Conservation (phyloP, 345 rosid genomes). For the Gossypium raimondii region DNA sequence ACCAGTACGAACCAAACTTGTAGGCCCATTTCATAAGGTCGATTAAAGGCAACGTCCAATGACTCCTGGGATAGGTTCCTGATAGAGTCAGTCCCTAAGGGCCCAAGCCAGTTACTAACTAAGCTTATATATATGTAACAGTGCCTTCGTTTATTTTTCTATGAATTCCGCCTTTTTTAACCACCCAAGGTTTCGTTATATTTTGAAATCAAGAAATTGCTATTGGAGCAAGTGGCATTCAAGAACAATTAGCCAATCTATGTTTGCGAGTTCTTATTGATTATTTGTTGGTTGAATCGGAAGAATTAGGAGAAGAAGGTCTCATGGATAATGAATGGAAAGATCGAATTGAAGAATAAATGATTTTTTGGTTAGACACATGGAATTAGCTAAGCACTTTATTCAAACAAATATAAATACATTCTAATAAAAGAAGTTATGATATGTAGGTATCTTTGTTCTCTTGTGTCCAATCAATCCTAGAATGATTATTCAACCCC, state of each 20-base stretch:
- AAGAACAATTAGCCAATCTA: not conserved
- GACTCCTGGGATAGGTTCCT: not conserved
- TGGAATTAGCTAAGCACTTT: not conserved
- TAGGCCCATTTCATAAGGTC: not conserved
- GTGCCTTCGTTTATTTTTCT: not conserved
- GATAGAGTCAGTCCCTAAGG: conserved; percentile 3
- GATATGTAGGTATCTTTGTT: not conserved
- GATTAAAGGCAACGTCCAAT: not conserved
- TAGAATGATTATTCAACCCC: not conserved
- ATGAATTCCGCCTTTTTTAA: not conserved
- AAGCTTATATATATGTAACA: not conserved
- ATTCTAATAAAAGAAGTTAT: not conserved
- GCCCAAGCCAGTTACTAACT: not conserved
- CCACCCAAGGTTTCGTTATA: not conserved
- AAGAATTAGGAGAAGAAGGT: no score
- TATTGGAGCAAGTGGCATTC: not conserved
- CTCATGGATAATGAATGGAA: no score
- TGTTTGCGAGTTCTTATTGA: not conserved
- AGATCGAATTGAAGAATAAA: no score
- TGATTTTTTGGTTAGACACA: not conserved
- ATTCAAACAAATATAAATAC: not conserved
- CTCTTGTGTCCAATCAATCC: not conserved
- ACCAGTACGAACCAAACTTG: not conserved
- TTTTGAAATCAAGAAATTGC: not conserved
- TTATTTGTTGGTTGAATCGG: no score